Base-by-base conservation (phyloP, 2,329 filamentous ascomycete genomes). In the Aspergillus sojae region DNA sequence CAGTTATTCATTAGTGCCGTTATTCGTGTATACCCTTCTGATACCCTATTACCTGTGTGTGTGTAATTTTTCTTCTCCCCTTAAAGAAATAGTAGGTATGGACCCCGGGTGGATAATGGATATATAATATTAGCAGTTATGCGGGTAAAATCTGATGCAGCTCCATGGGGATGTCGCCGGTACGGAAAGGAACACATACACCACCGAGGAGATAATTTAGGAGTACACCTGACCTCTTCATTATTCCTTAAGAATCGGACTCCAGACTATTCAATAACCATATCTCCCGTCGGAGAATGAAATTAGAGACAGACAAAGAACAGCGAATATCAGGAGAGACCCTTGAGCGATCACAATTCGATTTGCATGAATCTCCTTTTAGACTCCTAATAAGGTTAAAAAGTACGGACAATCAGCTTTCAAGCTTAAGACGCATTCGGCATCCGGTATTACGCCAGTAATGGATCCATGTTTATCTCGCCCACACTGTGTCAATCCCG, bases 371-470 rank as follows among this genome's bases (percentile, higher is more conserved):
- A 34, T 34, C 21, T 39, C 32, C 7, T 21, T 55, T 55, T 39
- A 55, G 34, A 55, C 52, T 55, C 52, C n/a, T 28, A 41, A 55
- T 55, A 55, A 55, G 32, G 52, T 39, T 55, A 39, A 55, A 52
- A 23, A 54, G 52, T 54, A 54, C 30, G 4, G 30, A 36, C 52
- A 54, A 54, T 54, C 52, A 36, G 52, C 52, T 21, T 54, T 53
- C 32, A 55, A 36, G 34, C 30, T 28, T 55, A 39, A 59, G 45
- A 58, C 46, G 32, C 32, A 39, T 48, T 50, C 57, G 43, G 57
- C 57, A 43, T 39, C 45, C 39, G 39, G 57, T 59, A 59, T 21
- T 59, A 50, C 45, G n/a, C 32, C 32, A 26, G 57, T 57, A 57
- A 46, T 57, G 52, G 52, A 55, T 23, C n/a, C n/a, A 39, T 55